A percentile compares a stretch with the other conserved stretches of the same genome.
Evolutionary conservation across 2,329 filamentous ascomycete species (phyloP).

Genomic region (Phoma herbarum): DNA sequence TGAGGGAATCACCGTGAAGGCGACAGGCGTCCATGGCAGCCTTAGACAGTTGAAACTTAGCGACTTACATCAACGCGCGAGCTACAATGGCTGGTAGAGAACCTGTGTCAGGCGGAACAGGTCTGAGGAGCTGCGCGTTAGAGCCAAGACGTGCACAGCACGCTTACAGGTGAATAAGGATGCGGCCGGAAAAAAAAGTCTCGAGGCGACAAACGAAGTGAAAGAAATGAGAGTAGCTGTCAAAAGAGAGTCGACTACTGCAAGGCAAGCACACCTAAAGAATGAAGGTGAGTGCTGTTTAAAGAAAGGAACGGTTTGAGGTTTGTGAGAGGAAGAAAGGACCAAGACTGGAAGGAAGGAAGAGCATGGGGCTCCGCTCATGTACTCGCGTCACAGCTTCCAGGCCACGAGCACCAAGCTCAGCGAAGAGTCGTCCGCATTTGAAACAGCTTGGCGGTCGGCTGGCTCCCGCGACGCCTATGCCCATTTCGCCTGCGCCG

Average conservation of each 20-base stretch:
- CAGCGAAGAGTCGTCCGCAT: conserved; percentile 41
- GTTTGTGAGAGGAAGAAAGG: conserved; percentile 32
- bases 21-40: conserved; percentile 24
- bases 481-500: conserved; percentile 34
- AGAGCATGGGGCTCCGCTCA: conserved; percentile 34
- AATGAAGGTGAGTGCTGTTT: conserved; percentile 35
- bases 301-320: conserved; percentile 28
- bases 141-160: conserved; percentile 53
- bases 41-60: conserved; percentile 29
- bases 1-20: conserved; percentile 21
- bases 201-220: conserved; percentile 19
- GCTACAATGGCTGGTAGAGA: conserved; percentile 39
- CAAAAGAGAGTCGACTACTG: conserved; percentile 25
- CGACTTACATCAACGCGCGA: conserved; percentile 50
- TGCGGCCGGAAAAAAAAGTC: conserved; percentile 23
- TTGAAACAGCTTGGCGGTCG: conserved; percentile 50
- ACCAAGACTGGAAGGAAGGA: conserved; percentile 25
- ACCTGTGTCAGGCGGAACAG: conserved; percentile 34
- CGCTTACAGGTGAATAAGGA: conserved; percentile 34
- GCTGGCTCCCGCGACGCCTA: conserved; percentile 40
- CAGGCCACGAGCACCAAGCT: conserved; percentile 45
- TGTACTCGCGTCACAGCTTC: conserved; percentile 40
- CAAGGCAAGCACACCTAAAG: conserved; percentile 42
- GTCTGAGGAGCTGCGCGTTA: conserved; percentile 39
- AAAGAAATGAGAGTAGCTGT: conserved; percentile 26